Base-by-base conservation (phyloP, 176 grass and related monocot species). In the Cenchrus purpureus region DNA sequence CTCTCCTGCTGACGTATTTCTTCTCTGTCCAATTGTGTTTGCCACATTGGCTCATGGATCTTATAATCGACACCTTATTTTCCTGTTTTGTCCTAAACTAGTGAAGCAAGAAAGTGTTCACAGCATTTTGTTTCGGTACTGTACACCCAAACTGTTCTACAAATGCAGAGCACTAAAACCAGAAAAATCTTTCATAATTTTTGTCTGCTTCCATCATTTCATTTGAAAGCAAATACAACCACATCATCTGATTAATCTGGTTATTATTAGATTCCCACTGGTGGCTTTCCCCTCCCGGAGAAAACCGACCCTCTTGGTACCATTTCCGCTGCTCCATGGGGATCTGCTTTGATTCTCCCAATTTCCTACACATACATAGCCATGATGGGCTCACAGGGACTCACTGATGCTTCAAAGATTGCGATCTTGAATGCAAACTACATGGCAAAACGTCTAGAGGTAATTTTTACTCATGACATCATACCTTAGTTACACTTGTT, bases 381-480 rank as follows among this genome's bases (percentile, higher is more conserved):
- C 58, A 97, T 99, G 97, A 99, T 99, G 97, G 97, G 97, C 50
- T 96, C 91, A 55, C 81, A 87, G 67, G 97, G 97, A 54, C 87
- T 99, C n/a, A 99, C 94, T 66, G 94, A 99, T 22, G 97, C 97
- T 82, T 99, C 97, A 76, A 99, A 99, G 80, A 96, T 92, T 58
- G 97, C 97, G 19, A 99, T 99, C 72, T 82, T 99, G 84, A 97
- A 91, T 80, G 97, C 97, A 49, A 99, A 99, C 83, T 99, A 99
- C 88, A 99, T 99, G 97, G 92, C 94, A 73, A 97, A 99, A 77
- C 97, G 94, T 79, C 85, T 99, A n/a, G 97, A 99, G 97, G 94
- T 99, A 92, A 63, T 80, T 48, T 14, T 64, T 42, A 7, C 48
- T 74, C 19, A 55, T 49, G 34, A 46, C 65, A 14, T 68, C 42